Base-by-base conservation (phyloP, 441 rosid species). In the Gossypium gossypioides region DNA sequence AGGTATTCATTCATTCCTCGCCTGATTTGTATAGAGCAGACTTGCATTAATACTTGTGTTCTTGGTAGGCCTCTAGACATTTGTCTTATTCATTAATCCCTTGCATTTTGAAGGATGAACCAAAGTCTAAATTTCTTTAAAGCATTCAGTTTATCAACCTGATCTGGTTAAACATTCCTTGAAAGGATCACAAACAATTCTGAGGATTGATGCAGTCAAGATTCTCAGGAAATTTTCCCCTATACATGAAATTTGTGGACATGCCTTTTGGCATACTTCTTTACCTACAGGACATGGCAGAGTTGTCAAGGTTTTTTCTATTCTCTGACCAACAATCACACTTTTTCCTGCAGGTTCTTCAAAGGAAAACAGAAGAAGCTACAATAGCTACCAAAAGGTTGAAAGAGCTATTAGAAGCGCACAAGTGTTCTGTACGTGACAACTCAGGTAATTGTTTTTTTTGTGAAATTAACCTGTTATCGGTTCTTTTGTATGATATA, bases 331-430 rank as follows among this genome's bases (percentile, higher is more conserved):
- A 44, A 72, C 42, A 13, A 56, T 75, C 63, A 32, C 51, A n/a
- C 68, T 72, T 71, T 74, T 24, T 18, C 68, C 69, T 79, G 63
- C 81, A 89, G 94, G 91, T 89, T 87, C 91, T 89, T 74, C 94
- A 89, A 72, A 86, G 94, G 68, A 89, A 89, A 84, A 86, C 91
- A 60, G 92, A 86, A 79, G 92, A 86, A 72, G 89, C 92, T 42
- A 83, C 89, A 69, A 75, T 84, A 81, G 92, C 89, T 60, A 86
- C 88, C 75, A 88, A 84, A 81, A 84, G 88, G 84, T 81, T 88
- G 50, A 88, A 86, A 71, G 89, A 88, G 81, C 75, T 88, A 81
- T 77, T 88, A 58, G 92, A 86, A 83, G 81, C 84, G 18, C 89
- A 85, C 73, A 86, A 88, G 72, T 83, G 81, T 48, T 75, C 84